Evolutionary conservation across 2,329 filamentous ascomycete species (phyloP).

Genomic region (Bipolaris sorokiniana): DNA sequence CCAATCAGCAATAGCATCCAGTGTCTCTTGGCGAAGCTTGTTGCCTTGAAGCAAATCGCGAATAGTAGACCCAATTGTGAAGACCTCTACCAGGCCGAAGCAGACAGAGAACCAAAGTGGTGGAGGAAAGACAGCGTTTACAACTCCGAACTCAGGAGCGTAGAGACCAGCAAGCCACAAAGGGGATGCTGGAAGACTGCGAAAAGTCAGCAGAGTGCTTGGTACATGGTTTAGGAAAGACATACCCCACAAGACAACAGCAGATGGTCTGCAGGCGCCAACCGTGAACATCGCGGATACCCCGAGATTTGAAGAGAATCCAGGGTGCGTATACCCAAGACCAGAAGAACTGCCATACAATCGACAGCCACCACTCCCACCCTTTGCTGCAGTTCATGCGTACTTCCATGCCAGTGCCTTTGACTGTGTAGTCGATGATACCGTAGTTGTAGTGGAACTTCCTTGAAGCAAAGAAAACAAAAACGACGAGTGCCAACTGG

Average conservation of each 20-base stretch:
- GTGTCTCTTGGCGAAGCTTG: slow-evolving; percentile 38
- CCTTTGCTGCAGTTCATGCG: slow-evolving; percentile 38
- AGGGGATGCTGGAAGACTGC: slow-evolving; percentile 42
- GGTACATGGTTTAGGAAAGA: neutral
- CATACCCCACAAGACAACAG: slow-evolving; percentile 44
- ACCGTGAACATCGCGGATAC: slow-evolving; percentile 41
- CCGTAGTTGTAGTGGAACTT: slow-evolving; percentile 45
- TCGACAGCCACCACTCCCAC: slow-evolving; percentile 48
- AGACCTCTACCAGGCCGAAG: slow-evolving; percentile 42
- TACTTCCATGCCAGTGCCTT: slow-evolving; percentile 33
- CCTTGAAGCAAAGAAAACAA: slow-evolving; percentile 41
- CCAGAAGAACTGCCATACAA: slow-evolving; percentile 48
- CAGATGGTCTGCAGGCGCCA: slow-evolving; percentile 45
- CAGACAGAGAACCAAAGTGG: slow-evolving; percentile 42
- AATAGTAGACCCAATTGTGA: slow-evolving; percentile 41
- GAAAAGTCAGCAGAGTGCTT: slow-evolving; percentile 7
- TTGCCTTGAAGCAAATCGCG: slow-evolving; percentile 37
- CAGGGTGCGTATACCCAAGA: slow-evolving; percentile 46
- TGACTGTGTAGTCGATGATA: slow-evolving; percentile 37
- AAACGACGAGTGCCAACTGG: slow-evolving; percentile 5
- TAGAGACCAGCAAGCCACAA: slow-evolving; percentile 46
- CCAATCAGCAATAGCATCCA: slow-evolving; percentile 43
- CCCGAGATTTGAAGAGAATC: slow-evolving; percentile 43
- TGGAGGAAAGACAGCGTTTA: slow-evolving; percentile 36
- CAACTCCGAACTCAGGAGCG: slow-evolving; percentile 32